Evolutionary conservation across 2,329 filamentous ascomycete species (phyloP).

Genomic region (Hypoxylon sp.): DNA sequence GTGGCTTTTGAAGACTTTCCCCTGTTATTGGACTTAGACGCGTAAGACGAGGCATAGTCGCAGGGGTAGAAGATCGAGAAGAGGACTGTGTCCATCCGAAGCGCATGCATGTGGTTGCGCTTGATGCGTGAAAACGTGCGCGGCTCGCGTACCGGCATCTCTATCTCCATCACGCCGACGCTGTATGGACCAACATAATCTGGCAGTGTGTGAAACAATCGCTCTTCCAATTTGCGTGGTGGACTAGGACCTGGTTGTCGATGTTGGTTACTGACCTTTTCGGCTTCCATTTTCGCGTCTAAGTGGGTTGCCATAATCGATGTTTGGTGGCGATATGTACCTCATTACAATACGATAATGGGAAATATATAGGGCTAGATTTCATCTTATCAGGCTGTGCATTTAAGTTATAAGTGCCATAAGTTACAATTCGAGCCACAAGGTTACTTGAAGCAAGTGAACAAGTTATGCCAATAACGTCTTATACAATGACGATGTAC

Average conservation of each 20-base stretch:
- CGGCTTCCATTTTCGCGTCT: slow-evolving; percentile 30
- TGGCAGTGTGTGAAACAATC: slow-evolving; percentile 67
- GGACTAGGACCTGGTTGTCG: slow-evolving; percentile 37
- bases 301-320: slow-evolving; percentile 15
- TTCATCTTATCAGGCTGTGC: not conserved
- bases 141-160: slow-evolving; percentile 68
- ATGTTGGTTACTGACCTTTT: slow-evolving; percentile 27
- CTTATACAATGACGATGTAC: slow-evolving; percentile 36
- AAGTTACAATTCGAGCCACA: not conserved
- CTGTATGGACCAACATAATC: slow-evolving; percentile 75
- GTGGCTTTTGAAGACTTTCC: slow-evolving; percentile 68
- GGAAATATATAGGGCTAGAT: not conserved
- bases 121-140: slow-evolving; percentile 60
- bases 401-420: not conserved
- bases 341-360: slow-evolving; percentile 9
- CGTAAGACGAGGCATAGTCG: slow-evolving; percentile 57
- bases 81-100: slow-evolving; percentile 69
- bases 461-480: slow-evolving; percentile 12
- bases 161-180: slow-evolving; percentile 78
- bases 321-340: slow-evolving; percentile 3
- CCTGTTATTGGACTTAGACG: slow-evolving; percentile 58
- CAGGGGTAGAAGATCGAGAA: slow-evolving; percentile 77
- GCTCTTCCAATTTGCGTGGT: slow-evolving; percentile 53
- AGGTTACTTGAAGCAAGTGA: not conserved
- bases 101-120: slow-evolving; percentile 57